These are phyloP conservation scores for Thymus mandschuricus DNA, from an alignment of 257 asterid species.

Conservation along the genomic window DNA sequence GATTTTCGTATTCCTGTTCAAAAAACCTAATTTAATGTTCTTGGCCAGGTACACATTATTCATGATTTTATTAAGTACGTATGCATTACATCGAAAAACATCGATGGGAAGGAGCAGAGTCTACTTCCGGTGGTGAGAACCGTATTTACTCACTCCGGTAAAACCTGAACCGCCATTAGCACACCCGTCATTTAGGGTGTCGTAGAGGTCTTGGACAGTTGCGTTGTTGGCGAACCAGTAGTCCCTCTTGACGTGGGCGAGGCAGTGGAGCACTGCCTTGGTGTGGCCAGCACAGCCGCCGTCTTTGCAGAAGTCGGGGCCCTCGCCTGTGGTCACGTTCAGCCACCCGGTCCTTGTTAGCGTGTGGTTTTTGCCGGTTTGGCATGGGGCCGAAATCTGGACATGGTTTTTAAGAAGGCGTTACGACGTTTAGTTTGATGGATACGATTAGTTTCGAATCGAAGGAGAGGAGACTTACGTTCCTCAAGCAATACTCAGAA, in stretches of 20 bases:
- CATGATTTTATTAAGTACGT: constrained; percentile 12
- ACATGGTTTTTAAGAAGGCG: too few species aligned
- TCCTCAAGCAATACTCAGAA: constrained; percentile 51
- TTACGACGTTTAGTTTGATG: too few species aligned
- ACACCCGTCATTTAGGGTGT: constrained; percentile 48
- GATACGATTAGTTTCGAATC: too few species aligned
- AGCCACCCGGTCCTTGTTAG: constrained; percentile 50
- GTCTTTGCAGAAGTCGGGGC: constrained; percentile 38
- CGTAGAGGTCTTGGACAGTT: constrained; percentile 38
- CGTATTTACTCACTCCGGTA: constrained; percentile 40
- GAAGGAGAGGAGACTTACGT: constrained; percentile 28
- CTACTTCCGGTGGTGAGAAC: constrained; percentile 17
- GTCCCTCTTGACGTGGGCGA: constrained; percentile 45
- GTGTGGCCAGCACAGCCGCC: constrained; percentile 56
- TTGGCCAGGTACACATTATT: constrained; percentile 19
- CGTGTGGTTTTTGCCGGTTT: constrained; percentile 25
- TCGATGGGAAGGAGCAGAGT: constrained; percentile 24
- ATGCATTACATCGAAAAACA: too few species aligned
- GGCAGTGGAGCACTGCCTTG: constrained; percentile 45
- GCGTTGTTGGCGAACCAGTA: constrained; percentile 53
- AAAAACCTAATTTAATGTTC: background rate
- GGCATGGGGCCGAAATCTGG: constrained; percentile 34
- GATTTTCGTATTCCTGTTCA: background rate
- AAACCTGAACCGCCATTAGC: constrained; percentile 39
- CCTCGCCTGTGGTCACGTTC: constrained; percentile 43